A percentile compares a stretch with the other conserved stretches of the same genome.
Evolutionary conservation across 176 grass and related monocot genomes (phyloP).

Genomic region (Rhipidocladum racemiflorum): DNA sequence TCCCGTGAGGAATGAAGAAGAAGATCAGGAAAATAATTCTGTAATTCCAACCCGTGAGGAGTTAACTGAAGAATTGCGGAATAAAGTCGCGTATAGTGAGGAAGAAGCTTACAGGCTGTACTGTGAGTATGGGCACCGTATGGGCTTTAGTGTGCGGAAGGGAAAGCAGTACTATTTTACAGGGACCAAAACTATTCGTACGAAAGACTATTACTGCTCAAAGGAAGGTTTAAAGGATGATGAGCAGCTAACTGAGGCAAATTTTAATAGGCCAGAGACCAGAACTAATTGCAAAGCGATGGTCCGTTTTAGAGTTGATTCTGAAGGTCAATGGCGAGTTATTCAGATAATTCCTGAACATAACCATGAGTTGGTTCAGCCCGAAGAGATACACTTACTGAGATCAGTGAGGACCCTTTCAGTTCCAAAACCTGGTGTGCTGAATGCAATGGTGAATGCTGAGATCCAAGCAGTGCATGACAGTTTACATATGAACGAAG

Average conservation of each 20-base stretch:
- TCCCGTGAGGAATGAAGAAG: slow-evolving; percentile 35
- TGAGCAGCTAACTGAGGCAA: slow-evolving; percentile 60
- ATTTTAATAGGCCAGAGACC: slow-evolving; percentile 66
- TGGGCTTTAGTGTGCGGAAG: slow-evolving; percentile 84
- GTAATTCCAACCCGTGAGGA: slow-evolving; percentile 54
- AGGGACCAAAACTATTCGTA: slow-evolving; percentile 65
- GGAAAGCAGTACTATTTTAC: slow-evolving; percentile 86
- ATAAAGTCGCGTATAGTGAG: slow-evolving; percentile 64
- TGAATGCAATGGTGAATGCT: slow-evolving; percentile 71
- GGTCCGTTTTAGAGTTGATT: slow-evolving; percentile 75
- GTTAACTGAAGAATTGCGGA: slow-evolving; percentile 65
- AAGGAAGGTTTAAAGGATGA: slow-evolving; percentile 85
- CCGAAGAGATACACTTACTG: slow-evolving; percentile 70
- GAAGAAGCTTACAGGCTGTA: slow-evolving; percentile 84
- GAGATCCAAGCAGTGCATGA: slow-evolving; percentile 63
- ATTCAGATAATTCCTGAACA: slow-evolving; percentile 76
- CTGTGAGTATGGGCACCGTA: slow-evolving; percentile 66
- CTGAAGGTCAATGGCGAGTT: slow-evolving; percentile 67
- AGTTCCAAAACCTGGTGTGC: slow-evolving; percentile 57
- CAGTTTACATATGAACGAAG: slow-evolving; percentile 38
- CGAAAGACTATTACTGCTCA: slow-evolving; percentile 89
- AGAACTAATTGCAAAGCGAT: slow-evolving; percentile 84
- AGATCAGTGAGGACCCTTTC: slow-evolving; percentile 76
- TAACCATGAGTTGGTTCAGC: slow-evolving; percentile 68
- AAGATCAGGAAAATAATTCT: slow-evolving; percentile 38